Percentiles rank a stretch among this genome's conserved stretches.
Conservation (phyloP, 1,284 basidiomycete genomes). For the Takashimella koratensis region DNA sequence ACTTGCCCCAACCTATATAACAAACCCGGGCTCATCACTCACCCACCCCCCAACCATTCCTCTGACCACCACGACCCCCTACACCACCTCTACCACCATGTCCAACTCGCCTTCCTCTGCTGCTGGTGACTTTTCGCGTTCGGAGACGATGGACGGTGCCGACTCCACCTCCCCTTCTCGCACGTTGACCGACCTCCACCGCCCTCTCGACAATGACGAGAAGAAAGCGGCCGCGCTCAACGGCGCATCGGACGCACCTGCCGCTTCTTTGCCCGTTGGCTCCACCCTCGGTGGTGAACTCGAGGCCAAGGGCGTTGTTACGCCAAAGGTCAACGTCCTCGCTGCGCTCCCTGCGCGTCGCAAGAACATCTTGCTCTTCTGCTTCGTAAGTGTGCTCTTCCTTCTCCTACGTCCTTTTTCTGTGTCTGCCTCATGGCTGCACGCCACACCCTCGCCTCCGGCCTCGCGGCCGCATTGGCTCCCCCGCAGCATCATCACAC, state of each 20-base stretch:
- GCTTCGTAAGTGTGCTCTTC: conserved; percentile 22
- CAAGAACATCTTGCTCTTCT: conserved; percentile 34
- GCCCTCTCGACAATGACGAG: neutral
- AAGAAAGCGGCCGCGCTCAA: neutral
- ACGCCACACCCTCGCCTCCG: too few species aligned
- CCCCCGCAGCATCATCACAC: too few species aligned
- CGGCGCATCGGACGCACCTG: neutral
- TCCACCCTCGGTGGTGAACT: neutral
- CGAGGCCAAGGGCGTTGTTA: neutral
- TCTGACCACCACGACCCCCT: too few species aligned
- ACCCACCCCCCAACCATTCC: too few species aligned
- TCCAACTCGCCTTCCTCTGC: neutral
- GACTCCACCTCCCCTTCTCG: neutral
- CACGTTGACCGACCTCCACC: neutral
- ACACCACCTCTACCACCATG: too few species aligned
- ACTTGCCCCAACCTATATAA: too few species aligned
- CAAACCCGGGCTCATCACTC: too few species aligned
- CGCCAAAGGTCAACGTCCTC: conserved; percentile 15
- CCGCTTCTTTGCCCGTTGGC: neutral
- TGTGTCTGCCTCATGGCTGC: neutral
- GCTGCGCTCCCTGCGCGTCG: conserved; percentile 18
- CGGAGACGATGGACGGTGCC: neutral
- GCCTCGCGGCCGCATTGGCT: too few species aligned
- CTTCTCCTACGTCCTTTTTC: neutral
- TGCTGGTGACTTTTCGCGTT: neutral